Evolutionary conservation across 2,329 filamentous ascomycete genomes (phyloP).

Genomic region (Raffaelea albimanens): DNA sequence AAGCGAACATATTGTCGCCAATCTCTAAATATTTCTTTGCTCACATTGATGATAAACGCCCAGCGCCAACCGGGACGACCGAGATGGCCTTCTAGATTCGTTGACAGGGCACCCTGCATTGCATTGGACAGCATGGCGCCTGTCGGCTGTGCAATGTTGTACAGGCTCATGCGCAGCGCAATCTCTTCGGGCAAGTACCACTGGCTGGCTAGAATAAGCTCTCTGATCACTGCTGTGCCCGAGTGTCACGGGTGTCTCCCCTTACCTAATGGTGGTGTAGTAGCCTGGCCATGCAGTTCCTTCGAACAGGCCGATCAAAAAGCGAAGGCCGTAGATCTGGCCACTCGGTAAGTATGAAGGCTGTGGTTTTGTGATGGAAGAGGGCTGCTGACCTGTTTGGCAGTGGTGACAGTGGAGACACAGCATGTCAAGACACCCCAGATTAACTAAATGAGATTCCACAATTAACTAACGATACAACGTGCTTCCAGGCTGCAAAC

Average conservation of each 20-base stretch:
- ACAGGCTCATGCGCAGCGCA: constrained; percentile 8
- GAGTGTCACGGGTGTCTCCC: too few species aligned
- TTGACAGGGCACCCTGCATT: constrained; percentile 7
- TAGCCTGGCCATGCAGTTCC: neutral
- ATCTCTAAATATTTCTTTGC: too few species aligned
- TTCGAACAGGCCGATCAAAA: neutral
- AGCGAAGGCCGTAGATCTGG: neutral
- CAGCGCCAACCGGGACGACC: constrained; percentile 7
- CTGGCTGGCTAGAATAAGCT: constrained; percentile 4
- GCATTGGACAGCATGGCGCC: constrained; percentile 6
- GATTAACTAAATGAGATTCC: too few species aligned
- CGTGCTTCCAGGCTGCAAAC: too few species aligned
- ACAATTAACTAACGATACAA: too few species aligned
- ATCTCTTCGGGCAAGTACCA: constrained; percentile 9
- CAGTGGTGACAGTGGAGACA: constrained; percentile 1
- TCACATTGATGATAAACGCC: constrained; percentile 8
- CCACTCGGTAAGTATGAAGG: neutral
- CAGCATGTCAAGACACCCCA: constrained; percentile 8
- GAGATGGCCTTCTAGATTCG: constrained; percentile 1
- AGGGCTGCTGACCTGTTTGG: neutral
- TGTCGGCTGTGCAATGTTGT: constrained; percentile 9
- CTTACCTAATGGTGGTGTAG: neutral
- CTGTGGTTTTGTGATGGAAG: neutral
- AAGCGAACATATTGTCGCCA: neutral
- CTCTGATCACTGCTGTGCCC: too few species aligned